Conservation (phyloP, 176 grass and related monocot species). For the Cenchrus americanus region DNA sequence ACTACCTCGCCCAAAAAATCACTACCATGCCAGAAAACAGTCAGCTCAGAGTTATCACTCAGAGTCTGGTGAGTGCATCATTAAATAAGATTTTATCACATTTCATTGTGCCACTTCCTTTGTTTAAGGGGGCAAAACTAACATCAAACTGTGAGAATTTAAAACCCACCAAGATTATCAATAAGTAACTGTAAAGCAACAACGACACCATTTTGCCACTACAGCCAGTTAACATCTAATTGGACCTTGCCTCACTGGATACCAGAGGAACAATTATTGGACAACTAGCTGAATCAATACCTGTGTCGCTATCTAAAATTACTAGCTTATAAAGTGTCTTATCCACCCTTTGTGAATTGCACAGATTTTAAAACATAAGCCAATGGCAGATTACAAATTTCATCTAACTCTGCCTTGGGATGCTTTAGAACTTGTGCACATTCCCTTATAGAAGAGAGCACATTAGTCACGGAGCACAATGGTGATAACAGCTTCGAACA, state of each 20-base stretch:
- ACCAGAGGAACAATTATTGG: not conserved
- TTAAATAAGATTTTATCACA: constrained; percentile 8
- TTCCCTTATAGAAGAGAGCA: not conserved
- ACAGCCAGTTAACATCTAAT: not conserved
- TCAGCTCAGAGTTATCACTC: not conserved
- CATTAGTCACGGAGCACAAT: not conserved
- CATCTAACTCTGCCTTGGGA: not conserved
- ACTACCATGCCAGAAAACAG: not conserved
- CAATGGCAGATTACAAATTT: not conserved
- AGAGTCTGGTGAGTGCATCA: not conserved
- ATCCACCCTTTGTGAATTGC: not conserved
- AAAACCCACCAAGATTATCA: not conserved
- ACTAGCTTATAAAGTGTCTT: not conserved
- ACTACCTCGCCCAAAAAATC: not conserved
- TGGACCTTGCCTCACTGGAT: not conserved
- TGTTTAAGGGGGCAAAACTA: not conserved
- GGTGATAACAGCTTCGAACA: constrained; percentile 23
- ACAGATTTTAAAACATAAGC: not conserved
- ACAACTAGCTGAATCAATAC: not conserved
- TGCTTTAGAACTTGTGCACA: not conserved
- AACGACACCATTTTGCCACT: not conserved
- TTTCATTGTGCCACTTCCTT: not conserved
- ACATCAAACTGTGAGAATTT: not conserved
- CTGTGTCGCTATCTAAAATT: not conserved
- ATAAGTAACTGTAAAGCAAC: constrained; percentile 2